These are phyloP conservation scores for Cyberlindnera saturnus DNA, from an alignment of 805 yeast species.

Conservation along the genomic window DNA sequence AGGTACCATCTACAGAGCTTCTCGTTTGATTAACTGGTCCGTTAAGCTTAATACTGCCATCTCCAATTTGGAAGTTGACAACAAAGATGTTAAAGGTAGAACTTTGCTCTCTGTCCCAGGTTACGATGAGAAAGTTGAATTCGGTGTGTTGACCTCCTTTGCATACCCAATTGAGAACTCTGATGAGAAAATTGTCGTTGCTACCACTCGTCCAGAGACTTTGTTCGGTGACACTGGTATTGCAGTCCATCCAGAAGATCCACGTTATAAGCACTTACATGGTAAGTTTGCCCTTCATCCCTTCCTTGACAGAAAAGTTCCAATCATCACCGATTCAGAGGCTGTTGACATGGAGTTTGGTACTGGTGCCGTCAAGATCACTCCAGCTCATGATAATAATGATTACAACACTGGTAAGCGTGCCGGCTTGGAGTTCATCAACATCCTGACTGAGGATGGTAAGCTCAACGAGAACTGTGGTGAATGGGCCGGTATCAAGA, in stretches of 20 bases:
- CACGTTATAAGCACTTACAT: conserved; percentile 88
- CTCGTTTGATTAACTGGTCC: conserved; percentile 94
- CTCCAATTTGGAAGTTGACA: conserved; percentile 94
- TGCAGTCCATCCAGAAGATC: conserved; percentile 95
- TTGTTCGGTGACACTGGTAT: conserved; percentile 96
- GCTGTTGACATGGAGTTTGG: conserved; percentile 99
- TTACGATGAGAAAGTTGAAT: conserved; percentile 84
- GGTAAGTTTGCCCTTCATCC: conserved; percentile 93
- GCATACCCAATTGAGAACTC: conserved; percentile 84
- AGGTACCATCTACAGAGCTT: conserved; percentile 90
- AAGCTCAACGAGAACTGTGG: conserved; percentile 88
- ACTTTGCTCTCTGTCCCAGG: conserved; percentile 82
- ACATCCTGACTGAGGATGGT: conserved; percentile 91
- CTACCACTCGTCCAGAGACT: conserved; percentile 99
- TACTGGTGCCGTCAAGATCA: conserved; percentile 99
- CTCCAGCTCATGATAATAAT: conserved; percentile 97
- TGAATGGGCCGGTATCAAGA: conserved; percentile 82
- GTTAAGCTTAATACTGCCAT: conserved; percentile 91
- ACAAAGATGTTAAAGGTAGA: conserved; percentile 80
- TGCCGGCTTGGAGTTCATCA: conserved; percentile 79
- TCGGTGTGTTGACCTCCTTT: conserved; percentile 95
- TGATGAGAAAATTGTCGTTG: conserved; percentile 84
- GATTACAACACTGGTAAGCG: conserved; percentile 97
- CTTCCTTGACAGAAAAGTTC: conserved; percentile 75
- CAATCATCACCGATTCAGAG: conserved; percentile 83